phyloP scores from a whole-genome alignment of 2,329 filamentous ascomycete genomes.

The Xylariaceae sp. region DNA sequence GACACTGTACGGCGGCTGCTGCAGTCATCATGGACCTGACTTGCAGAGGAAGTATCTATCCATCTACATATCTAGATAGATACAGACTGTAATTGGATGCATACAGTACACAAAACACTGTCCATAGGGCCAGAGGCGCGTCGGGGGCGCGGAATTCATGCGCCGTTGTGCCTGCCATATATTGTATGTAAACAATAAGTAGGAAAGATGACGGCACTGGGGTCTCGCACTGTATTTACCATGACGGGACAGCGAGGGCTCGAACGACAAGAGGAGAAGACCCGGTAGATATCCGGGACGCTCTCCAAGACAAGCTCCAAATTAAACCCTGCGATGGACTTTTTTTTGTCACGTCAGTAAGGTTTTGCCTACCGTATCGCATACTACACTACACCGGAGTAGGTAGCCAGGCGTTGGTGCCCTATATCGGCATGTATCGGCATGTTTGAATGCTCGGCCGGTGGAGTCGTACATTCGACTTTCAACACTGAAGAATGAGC shows the following conservation, averaged over 20 bases:
- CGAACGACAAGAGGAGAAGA: too few relatives aligned
- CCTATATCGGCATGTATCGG: background rate
- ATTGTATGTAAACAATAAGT: background rate
- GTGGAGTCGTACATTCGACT: too few relatives aligned
- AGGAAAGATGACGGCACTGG: background rate
- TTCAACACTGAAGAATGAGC: too few relatives aligned
- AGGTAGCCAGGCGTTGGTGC: background rate
- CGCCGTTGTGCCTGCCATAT: slow-evolving; percentile 3
- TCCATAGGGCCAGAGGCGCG: background rate
- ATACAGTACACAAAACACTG: background rate
- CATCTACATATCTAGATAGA: too few relatives aligned
- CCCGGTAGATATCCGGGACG: background rate
- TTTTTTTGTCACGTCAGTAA: slow-evolving; percentile 19
- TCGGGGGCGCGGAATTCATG: slow-evolving; percentile 14
- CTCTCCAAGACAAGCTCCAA: slow-evolving; percentile 10
- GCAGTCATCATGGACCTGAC: background rate
- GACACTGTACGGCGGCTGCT: background rate
- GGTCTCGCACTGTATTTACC: slow-evolving; percentile 11
- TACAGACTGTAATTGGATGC: too few relatives aligned
- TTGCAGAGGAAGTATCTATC: too few relatives aligned
- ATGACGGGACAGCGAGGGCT: background rate
- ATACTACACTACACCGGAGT: background rate
- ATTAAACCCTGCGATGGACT: slow-evolving; percentile 24
- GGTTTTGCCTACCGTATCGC: background rate
- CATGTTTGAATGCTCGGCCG: too few relatives aligned